phyloP scores from a whole-genome alignment of 1,284 basidiomycete genomes.

The Fomitiporia mediterranea region DNA sequence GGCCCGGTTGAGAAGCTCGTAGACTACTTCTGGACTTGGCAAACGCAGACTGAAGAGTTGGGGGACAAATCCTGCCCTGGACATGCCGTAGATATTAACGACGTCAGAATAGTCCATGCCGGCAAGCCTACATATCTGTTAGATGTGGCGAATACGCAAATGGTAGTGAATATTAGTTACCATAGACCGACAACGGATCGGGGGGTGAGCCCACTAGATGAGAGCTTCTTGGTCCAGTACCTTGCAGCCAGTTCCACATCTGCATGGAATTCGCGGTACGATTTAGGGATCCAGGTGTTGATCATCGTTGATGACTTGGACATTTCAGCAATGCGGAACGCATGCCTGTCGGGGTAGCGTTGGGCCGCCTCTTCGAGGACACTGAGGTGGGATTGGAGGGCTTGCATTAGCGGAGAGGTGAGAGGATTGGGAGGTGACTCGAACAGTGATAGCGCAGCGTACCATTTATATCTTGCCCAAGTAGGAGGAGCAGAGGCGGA shows the following conservation, averaged over 20 bases:
- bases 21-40: constrained; percentile 60
- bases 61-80: constrained; percentile 66
- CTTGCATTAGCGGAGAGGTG: constrained; percentile 27
- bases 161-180: constrained; percentile 32
- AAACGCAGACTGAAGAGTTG: constrained; percentile 69
- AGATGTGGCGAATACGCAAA: background rate
- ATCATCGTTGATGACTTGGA: constrained; percentile 32
- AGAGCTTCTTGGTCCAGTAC: constrained; percentile 49
- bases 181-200: constrained; percentile 64
- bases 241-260: constrained; percentile 52
- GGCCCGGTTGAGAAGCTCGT: constrained; percentile 55
- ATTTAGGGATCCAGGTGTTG: constrained; percentile 44
- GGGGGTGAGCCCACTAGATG: constrained; percentile 38
- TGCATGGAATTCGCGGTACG: constrained; percentile 46
- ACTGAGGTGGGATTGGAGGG: constrained; percentile 42
- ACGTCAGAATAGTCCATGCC: constrained; percentile 65
- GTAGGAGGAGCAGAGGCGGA: constrained; percentile 12
- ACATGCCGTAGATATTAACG: constrained; percentile 65
- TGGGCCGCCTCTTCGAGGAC: constrained; percentile 44
- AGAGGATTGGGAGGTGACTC: constrained; percentile 5
- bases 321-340: constrained; percentile 46
- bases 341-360: constrained; percentile 39
- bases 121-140: constrained; percentile 46
- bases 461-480: constrained; percentile 6
- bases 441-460: constrained; percentile 3